Conservation (phyloP, 2,329 filamentous ascomycete species). For the Fusarium pseudocircinatum region DNA sequence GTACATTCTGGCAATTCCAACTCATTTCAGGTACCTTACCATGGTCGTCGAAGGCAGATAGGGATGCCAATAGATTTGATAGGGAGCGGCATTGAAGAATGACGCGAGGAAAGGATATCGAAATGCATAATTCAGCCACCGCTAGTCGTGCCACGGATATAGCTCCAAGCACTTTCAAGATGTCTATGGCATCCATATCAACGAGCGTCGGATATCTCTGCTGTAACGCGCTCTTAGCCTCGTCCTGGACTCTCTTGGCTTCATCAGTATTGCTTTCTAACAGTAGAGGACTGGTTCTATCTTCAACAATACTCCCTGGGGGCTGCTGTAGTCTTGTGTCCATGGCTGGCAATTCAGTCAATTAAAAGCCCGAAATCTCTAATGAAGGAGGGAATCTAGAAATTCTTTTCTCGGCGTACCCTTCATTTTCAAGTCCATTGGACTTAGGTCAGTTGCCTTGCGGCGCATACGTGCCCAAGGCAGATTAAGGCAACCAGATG, state of each 20-base stretch:
- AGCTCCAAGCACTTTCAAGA: background rate
- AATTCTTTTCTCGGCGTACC: rapidly evolving
- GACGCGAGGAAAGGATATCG: background rate
- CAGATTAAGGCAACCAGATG: background rate
- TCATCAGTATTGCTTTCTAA: background rate
- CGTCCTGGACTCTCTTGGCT: background rate
- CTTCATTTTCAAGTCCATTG: background rate
- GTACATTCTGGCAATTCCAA: background rate
- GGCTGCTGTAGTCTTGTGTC: background rate
- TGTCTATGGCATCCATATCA: background rate
- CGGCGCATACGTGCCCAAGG: background rate
- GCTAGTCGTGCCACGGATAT: background rate
- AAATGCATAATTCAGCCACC: background rate
- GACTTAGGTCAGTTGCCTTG: background rate
- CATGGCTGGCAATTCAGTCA: too few species aligned
- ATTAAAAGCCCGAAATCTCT: too few species aligned
- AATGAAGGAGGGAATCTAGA: too few species aligned
- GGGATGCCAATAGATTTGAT: background rate
- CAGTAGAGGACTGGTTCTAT: background rate
- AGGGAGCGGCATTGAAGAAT: background rate
- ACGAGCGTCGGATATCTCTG: background rate
- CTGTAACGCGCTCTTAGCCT: background rate
- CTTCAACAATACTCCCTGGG: too few species aligned
- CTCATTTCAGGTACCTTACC: background rate
- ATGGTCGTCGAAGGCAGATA: background rate